A percentile compares a stretch with the other conserved stretches of the same genome.
These are phyloP conservation scores for Dothideomycetes sp. DNA, from an alignment of 2,329 filamentous ascomycete species.

Conservation along the genomic window DNA sequence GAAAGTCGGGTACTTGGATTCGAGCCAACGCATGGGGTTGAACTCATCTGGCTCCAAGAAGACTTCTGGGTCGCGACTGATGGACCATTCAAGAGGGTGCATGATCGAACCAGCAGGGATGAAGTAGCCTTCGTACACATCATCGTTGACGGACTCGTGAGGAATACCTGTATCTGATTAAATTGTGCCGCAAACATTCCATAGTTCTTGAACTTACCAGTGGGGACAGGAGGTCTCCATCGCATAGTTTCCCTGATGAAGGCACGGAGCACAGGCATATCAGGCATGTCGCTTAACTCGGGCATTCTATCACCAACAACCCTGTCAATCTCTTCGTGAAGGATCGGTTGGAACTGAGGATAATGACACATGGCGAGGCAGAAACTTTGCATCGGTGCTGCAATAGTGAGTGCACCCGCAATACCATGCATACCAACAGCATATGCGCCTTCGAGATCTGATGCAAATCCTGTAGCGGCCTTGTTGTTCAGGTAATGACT, in stretches of 20 bases:
- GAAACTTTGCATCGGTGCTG: conserved; percentile 39
- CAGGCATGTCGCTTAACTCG: conserved; percentile 40
- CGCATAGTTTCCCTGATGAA: conserved; percentile 51
- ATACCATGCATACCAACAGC: conserved; percentile 41
- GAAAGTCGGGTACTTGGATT: conserved; percentile 18
- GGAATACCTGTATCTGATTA: conserved; percentile 19
- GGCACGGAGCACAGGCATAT: conserved; percentile 46
- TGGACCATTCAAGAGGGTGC: conserved; percentile 22
- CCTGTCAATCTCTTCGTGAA: conserved; percentile 49
- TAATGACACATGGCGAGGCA: conserved; percentile 38
- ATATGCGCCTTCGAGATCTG: conserved; percentile 37
- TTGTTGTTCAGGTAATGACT: conserved; percentile 33
- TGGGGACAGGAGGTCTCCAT: conserved; percentile 48
- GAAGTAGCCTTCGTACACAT: conserved; percentile 21
- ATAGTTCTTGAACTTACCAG: conserved; percentile 16
- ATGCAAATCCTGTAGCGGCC: conserved; percentile 32
- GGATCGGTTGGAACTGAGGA: conserved; percentile 33
- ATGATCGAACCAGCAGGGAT: conserved; percentile 21
- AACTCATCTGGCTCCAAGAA: conserved; percentile 19
- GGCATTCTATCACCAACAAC: conserved; percentile 48
- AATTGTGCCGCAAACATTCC: neutral
- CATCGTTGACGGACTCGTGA: conserved; percentile 19
- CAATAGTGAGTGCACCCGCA: conserved; percentile 38
- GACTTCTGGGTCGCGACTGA: conserved; percentile 17
- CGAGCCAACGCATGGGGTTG: conserved; percentile 20